A percentile compares a stretch with the other conserved stretches of the same genome.
Evolutionary conservation across 441 rosid species (phyloP).

Genomic region (Adansonia gregorii): DNA sequence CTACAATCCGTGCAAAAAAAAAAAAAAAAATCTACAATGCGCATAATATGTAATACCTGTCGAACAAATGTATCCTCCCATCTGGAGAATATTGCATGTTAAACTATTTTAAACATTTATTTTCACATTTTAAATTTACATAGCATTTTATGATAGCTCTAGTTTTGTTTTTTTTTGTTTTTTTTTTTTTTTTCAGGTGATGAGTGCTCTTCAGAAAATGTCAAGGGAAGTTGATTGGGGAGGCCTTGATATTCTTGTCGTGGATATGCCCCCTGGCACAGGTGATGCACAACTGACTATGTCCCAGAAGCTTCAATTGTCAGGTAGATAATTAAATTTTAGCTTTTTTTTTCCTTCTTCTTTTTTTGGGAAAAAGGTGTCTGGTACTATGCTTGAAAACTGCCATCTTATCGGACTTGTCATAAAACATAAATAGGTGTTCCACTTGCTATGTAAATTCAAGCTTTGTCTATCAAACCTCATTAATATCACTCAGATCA

Average conservation of each 20-base stretch:
- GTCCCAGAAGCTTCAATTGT: constrained; percentile 69
- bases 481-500: neutral
- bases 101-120: neutral
- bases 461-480: constrained; percentile 1
- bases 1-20: neutral
- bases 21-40: neutral
- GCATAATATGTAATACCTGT: neutral
- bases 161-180: neutral
- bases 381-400: neutral
- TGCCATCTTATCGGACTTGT: constrained; percentile 2
- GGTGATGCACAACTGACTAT: constrained; percentile 75
- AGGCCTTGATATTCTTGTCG: constrained; percentile 71
- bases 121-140: neutral
- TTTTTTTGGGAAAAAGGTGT: neutral
- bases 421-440: neutral
- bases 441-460: neutral
- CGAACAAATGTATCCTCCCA: neutral
- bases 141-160: constrained; percentile 22
- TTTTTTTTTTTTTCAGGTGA: constrained; percentile 44
- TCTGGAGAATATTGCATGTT: neutral
- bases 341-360: constrained; percentile 1
- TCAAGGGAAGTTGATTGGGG: constrained; percentile 74
- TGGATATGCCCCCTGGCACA: constrained; percentile 86
- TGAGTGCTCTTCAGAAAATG: constrained; percentile 75
- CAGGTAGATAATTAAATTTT: constrained; percentile 43